Evolutionary conservation across 176 grass and related monocot species (phyloP), one percentile per base, ranked within the genome.

Genomic region (Avena sativa): DNA sequence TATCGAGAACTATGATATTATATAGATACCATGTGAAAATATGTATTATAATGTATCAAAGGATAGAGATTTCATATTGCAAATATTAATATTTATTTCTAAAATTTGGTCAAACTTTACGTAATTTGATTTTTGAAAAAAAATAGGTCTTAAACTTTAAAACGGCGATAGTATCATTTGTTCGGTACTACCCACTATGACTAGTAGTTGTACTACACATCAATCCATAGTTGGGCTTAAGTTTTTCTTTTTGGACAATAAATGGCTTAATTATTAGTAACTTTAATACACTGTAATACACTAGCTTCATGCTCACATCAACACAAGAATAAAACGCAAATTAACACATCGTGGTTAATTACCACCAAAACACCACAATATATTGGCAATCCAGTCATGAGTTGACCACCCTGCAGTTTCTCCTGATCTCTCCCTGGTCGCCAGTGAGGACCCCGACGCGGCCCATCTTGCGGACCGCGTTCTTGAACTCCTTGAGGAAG

Each of bases 401-500:
- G 66, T 74, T 78, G 79, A 87, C 23, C 0, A 20, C 82, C 86
- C 86, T 88, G 59, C 93, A 95, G 71, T 84, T 85, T 15, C 58
- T 80, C 44, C 91, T 81, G 36, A 95, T 86, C 91, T 85, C 60
- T 1, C 89, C 89, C 0, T 32, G 25, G 0, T 10, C n/a, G 4
- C 90, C 93, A 2, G 86, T 80, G 60, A 79, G 90, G 71, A 89
- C 88, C 5, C 60, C 74, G 15, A 95, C 59, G 19, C n/a, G 67
- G 0, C 93, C 93, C 93, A 95, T 90, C 88, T 85, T 95, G 23
- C 82, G 88, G 0, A 92, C 44, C 43, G 93, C 81, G 75, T 90
- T 81, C 59, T 43, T 53, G 69, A 95, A 95, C 64, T 89, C 88
- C 9, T 73, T 0, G 34, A 95, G 58, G 85, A 90, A 92, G 79